Evolutionary conservation across 1,284 basidiomycete genomes (phyloP).

Genomic region (Gymnopus androsaceus): DNA sequence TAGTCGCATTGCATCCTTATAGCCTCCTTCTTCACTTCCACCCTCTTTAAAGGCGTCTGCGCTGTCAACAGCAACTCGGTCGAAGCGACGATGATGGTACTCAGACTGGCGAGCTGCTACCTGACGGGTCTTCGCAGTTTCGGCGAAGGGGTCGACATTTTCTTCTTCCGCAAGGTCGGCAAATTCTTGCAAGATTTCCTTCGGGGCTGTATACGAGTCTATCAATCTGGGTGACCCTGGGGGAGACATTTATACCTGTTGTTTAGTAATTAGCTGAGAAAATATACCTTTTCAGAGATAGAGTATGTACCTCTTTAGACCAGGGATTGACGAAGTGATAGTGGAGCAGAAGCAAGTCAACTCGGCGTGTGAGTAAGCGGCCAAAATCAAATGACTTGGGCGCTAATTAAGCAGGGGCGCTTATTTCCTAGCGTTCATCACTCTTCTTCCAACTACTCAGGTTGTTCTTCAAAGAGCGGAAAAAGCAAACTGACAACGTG

Average conservation of each 20-base stretch:
- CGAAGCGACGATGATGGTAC: slow-evolving; percentile 93
- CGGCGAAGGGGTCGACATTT: slow-evolving; percentile 89
- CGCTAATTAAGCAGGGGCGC: no score
- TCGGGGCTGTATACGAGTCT: slow-evolving; percentile 89
- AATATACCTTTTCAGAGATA: not conserved
- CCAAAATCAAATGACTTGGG: no score
- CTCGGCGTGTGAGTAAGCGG: no score
- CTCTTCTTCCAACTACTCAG: no score
- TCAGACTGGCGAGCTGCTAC: slow-evolving; percentile 93
- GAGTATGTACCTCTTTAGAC: not conserved
- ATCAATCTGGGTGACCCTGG: slow-evolving; percentile 64
- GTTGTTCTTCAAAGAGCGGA: no score
- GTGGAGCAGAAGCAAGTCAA: no score
- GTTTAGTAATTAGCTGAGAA: not conserved
- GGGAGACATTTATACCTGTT: slow-evolving; percentile 42
- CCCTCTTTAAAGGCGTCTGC: slow-evolving; percentile 74
- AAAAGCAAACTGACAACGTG: no score
- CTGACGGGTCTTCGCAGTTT: slow-evolving; percentile 90
- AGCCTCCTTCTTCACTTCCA: slow-evolving; percentile 81
- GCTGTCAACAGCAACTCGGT: slow-evolving; percentile 76
- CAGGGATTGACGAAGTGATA: no score
- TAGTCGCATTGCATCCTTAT: slow-evolving; percentile 95
- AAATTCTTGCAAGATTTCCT: slow-evolving; percentile 94
- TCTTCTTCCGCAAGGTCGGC: slow-evolving; percentile 91
- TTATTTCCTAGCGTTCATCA: no score